phyloP scores from a whole-genome alignment of 2,329 filamentous ascomycete species.

The Hymenotorrendiella dingleyae region DNA sequence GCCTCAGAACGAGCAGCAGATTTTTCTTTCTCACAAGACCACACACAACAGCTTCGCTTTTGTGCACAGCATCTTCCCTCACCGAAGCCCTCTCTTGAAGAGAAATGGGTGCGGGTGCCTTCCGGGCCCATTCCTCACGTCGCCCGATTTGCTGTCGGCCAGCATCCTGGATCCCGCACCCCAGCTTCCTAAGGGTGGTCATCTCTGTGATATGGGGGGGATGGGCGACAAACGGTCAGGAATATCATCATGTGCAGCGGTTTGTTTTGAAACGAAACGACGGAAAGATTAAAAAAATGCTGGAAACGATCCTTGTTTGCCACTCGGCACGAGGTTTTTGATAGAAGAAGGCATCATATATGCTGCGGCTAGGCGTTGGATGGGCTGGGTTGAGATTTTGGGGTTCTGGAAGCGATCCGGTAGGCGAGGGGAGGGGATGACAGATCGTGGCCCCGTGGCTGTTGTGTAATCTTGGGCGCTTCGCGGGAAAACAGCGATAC shows the following conservation, averaged over 20 bases:
- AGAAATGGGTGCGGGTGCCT: background rate
- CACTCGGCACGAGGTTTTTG: background rate
- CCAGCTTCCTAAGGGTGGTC: background rate
- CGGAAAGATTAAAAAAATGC: no score
- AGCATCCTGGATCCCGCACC: background rate
- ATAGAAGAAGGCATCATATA: background rate
- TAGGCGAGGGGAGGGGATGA: background rate
- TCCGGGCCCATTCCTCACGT: no score
- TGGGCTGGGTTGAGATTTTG: background rate
- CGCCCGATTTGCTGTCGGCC: background rate
- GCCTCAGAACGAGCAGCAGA: background rate
- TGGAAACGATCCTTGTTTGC: background rate
- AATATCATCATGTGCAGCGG: background rate
- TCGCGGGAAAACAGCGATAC: background rate
- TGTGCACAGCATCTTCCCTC: conserved; percentile 1
- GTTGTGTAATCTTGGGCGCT: background rate
- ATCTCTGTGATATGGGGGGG: background rate
- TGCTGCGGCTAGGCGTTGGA: background rate
- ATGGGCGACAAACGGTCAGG: background rate
- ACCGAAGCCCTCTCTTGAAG: background rate
- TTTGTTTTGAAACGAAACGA: no score
- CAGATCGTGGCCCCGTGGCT: background rate
- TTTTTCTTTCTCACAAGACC: background rate
- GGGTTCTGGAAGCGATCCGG: background rate
- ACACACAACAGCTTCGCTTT: background rate